Percentiles rank a stretch among this genome's conserved stretches.
phyloP scores from a whole-genome alignment of 1,284 basidiomycete genomes.

The Pseudozyma sp. region DNA sequence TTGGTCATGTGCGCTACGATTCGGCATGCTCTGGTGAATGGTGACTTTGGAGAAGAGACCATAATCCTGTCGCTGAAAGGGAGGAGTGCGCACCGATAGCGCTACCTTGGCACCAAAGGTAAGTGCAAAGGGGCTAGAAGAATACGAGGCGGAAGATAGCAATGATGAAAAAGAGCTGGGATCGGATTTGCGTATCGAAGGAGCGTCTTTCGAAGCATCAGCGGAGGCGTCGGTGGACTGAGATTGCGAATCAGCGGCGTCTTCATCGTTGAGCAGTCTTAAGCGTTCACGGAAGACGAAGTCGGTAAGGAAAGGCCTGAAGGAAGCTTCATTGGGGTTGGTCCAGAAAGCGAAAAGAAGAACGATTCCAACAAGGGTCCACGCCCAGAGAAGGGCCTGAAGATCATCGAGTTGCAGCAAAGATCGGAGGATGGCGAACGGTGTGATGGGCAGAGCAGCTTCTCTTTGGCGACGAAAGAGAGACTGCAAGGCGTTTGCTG shows the following conservation, averaged over 20 bases:
- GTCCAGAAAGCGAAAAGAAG: slow-evolving; percentile 80
- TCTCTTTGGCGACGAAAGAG: slow-evolving; percentile 43
- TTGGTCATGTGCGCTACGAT: slow-evolving; percentile 8
- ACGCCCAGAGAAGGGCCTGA: slow-evolving; percentile 50
- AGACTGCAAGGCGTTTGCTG: slow-evolving; percentile 36
- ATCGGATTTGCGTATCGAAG: slow-evolving; percentile 18
- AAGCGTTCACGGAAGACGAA: slow-evolving; percentile 93
- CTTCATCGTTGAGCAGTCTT: slow-evolving; percentile 75
- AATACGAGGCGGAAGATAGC: slow-evolving; percentile 23
- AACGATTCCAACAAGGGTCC: slow-evolving; percentile 48
- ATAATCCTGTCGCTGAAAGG: slow-evolving; percentile 85
- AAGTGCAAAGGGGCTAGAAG: slow-evolving; percentile 73
- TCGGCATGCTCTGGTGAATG: slow-evolving; percentile 69
- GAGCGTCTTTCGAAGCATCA: slow-evolving; percentile 1
- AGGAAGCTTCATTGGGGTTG: slow-evolving; percentile 90
- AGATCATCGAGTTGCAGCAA: slow-evolving; percentile 43
- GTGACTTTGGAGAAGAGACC: slow-evolving; percentile 85
- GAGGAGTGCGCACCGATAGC: slow-evolving; percentile 91
- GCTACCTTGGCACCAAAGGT: slow-evolving; percentile 75
- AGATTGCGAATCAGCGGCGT: slow-evolving; percentile 16
- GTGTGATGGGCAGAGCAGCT: slow-evolving; percentile 35
- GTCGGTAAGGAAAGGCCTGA: slow-evolving; percentile 92
- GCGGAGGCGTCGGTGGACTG: not conserved
- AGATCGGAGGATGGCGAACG: slow-evolving; percentile 31
- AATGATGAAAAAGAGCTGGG: slow-evolving; percentile 30